Evolutionary conservation across 352 stramenopile genomes (phyloP), one percentile per base, ranked within the genome.

Genomic region (Thalassiosira mediterranea): DNA sequence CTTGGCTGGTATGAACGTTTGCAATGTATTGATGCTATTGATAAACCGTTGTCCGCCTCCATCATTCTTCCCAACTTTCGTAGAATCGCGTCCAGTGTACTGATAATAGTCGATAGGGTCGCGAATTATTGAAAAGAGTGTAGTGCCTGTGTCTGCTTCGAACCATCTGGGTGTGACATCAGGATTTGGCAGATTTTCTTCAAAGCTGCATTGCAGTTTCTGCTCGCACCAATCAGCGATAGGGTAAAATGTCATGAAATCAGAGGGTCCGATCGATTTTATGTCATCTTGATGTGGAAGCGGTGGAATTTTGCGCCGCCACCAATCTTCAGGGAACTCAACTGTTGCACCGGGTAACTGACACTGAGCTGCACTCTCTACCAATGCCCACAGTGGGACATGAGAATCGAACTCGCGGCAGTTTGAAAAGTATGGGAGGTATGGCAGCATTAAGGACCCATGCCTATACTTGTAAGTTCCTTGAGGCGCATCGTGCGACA

Each of bases 81-180:
- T 57, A 89, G 91, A 15, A 51, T 77, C 8, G 89, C 95, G 40
- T 82, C 95, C 42, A 67, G 88, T 61, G 52, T 97, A 98, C 44
- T 97, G 80, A 67, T 88, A 87, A 40, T 97, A 94, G 38, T 93
- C 94, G 3, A 97, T 91, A 0, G 96, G 95, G 60, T 97, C 91
- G 15, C 95, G 84, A 31, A 98, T 79, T 5, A 99, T 75, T 13
- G 96, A 93, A 83, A 97, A 98, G 19, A 99, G 85, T 4, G 72
- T 80, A 11, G 93, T 95, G 56, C 90, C 95, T 38, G 88, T 68
- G 0, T 90, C 78, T 21, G 96, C 95, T 63, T 98, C 96, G 69
- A 98, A 98, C 96, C 96, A 99, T 1, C 96, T 90, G 29, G 95
- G 94, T 13, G 92, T 96, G 3, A 97, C 91, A 68, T 98, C 96